A percentile compares a stretch with the other conserved stretches of the same genome.
These are phyloP conservation scores for Coccomyxa sp. DNA, from an alignment of 139 green algal species.

Conservation along the genomic window DNA sequence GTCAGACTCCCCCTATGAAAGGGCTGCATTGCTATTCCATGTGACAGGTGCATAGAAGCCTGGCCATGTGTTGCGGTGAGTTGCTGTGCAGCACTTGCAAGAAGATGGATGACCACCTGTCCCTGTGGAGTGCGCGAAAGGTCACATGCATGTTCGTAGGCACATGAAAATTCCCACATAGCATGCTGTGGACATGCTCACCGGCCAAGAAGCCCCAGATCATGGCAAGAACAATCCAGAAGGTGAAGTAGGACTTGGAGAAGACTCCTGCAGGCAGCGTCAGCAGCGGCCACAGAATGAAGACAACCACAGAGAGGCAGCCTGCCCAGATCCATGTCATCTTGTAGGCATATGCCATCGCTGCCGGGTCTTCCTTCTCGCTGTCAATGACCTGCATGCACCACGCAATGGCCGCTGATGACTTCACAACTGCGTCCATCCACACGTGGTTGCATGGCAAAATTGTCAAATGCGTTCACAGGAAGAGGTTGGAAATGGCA, in stretches of 20 bases:
- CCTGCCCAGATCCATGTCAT: conserved; percentile 38
- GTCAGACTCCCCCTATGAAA: no score
- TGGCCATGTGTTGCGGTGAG: no score
- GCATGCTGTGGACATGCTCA: background rate
- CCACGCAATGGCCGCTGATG: background rate
- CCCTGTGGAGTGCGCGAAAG: no score
- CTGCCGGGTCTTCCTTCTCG: conserved; percentile 40
- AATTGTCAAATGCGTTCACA: no score
- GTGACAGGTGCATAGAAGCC: no score
- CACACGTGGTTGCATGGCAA: no score
- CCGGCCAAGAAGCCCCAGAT: background rate
- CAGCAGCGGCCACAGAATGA: conserved; percentile 62
- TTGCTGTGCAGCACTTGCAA: no score
- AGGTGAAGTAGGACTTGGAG: conserved; percentile 59
- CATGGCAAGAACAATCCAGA: conserved; percentile 60
- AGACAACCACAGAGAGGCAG: conserved; percentile 44
- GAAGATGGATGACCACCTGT: no score
- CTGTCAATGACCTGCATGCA: background rate
- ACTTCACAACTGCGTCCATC: no score
- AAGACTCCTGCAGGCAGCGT: conserved; percentile 61
- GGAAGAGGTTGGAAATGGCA: no score
- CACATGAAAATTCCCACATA: background rate
- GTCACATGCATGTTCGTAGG: no score
- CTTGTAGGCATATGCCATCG: conserved; percentile 32
- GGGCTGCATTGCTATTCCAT: no score